Evolutionary conservation across 768 basidiomycete species (phyloP), one percentile per base, ranked within the genome.

Genomic region (Chlorophyllum brunneum): DNA sequence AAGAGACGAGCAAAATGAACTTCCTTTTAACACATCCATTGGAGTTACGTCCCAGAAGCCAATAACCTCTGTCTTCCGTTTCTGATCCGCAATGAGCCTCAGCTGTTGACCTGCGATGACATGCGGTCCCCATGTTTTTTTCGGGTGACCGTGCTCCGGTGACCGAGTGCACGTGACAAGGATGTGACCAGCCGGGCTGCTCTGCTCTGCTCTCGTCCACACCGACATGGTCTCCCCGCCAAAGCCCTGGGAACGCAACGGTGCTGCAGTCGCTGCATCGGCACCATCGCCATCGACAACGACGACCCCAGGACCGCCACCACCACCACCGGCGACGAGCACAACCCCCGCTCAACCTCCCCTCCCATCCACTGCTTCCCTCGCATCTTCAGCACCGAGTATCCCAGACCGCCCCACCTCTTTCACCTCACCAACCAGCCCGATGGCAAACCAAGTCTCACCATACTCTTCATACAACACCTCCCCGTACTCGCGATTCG

Each of bases 191-290:
- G n/a, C n/a, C n/a, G n/a, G n/a, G n/a, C n/a, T n/a, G n/a, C n/a
- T n/a, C n/a, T n/a, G n/a, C n/a, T n/a, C n/a, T n/a, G n/a, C n/a
- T n/a, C n/a, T 20, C 34, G 37, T 38, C 23, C 22, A 23, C 20
- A 23, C n/a, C 11, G 11, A 59, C 65, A 36, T 92, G 89, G 82
- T 78, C 31, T 89, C 90, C 18, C 91, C 91, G 42, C 91, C 90
- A 64, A 93, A 92, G 66, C 92, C 91, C 58, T 94, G 91, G 92
- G 92, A 94, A 67, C 79, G 83, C 48, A 71, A 70, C 37, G 78
- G 79, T 6, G 69, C 71, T 40, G 61, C 67, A 33, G 68, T 72
- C 24, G 61, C 73, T 31, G 50, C 63, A n/a, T 41, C 69, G 24
- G 27, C 63, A 8, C 48, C 66, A 30, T 42, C 68, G 36, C 27